Evolutionary conservation across 1,139 yeast genomes (phyloP), one percentile per base, ranked within the genome.

Genomic region (Casaregolazyma lundiana): DNA sequence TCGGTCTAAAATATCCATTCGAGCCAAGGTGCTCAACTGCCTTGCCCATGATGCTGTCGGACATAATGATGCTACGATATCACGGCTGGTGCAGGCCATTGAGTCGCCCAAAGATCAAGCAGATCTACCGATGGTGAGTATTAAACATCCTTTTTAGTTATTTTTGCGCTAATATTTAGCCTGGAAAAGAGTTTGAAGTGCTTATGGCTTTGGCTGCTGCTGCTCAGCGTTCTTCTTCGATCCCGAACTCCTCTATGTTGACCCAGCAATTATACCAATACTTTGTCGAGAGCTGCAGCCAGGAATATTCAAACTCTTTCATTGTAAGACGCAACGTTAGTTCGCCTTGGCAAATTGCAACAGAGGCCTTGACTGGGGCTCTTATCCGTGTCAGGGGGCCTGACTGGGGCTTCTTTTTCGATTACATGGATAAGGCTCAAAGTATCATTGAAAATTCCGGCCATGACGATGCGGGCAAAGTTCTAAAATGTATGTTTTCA

Each of bases 161-260:
- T 15, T 6, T 24, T 17, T 32, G 18, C 24, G 18, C 46, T 43
- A 39, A 46, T 44, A 21, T 13, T 19, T 52, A 50, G 64, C 62
- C 55, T 44, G 64, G 55, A 30, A 76, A 76, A 45, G 95, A 88
- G 61, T 75, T 81, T 58, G 95, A 89, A 59, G 79, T 83, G 4
- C 66, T 89, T 48, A 59, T 81, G 44, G 87, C 95, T 0, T 66
- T 88, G 21, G 78, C 86, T 46, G 73, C 73, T 19, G 71, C 87
- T 16, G 73, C 82, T 6, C 53, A 64, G 2, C 60, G 58, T 32
- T 71, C 78, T 8, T 60, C 68, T 49, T 70, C 71, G 43, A 59
- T 65, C 17, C 62, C 60, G 4, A 81, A 81, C 48, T 89, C 85
- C 1, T 62, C 65, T 13, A 61, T 70, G 7, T 65, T 87, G 26